Evolutionary conservation across 352 stramenopile genomes (phyloP), one percentile per base, ranked within the genome.

Genomic region (Globisporangium radiosum): DNA sequence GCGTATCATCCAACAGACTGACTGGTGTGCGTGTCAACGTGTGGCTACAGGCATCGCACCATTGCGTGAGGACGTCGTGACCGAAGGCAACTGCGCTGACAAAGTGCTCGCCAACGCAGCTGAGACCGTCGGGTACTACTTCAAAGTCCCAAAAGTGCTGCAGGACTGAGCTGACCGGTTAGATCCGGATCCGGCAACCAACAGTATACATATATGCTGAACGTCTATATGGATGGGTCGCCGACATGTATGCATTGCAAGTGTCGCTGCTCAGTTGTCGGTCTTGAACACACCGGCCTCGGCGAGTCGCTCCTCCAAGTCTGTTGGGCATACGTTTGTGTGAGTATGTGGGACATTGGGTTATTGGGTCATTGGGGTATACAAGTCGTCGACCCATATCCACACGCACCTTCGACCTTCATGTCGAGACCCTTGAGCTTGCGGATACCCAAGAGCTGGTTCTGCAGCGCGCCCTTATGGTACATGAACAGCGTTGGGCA

Each of bases 401-500:
- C 40, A 44, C 7, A 52, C 51, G 40, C 68, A 92, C 78, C 81
- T 81, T 92, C 76, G 25, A 90, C 71, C 61, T 91, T 91, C 75
- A 94, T 96, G 63, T 92, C 71, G 39, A 92, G 68, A 38, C 89
- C 92, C 14, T 87, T 88, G 42, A 97, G 78, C 68, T 95, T 92
- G 59, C 79, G 85, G 53, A 96, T 89, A 45, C 85, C 78, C 47
- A 97, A 69, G 47, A 97, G 65, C 66, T 98, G 90, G 62, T 91
- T 95, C 75, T 90, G 73, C 17, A 98, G 77, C 19, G 73, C 64
- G 10, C 88, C 88, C 56, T 97, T 86, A 59, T 92, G 73, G 75
- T 98, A 97, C 75, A 97, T 88, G 68, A 98, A 97, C 38, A 98
- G 74, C 50, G 90, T 97, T 37, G 92, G 92, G 64, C 94, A 90